phyloP scores from a whole-genome alignment of 1,284 basidiomycete species.

The Irpex rosettiformis region DNA sequence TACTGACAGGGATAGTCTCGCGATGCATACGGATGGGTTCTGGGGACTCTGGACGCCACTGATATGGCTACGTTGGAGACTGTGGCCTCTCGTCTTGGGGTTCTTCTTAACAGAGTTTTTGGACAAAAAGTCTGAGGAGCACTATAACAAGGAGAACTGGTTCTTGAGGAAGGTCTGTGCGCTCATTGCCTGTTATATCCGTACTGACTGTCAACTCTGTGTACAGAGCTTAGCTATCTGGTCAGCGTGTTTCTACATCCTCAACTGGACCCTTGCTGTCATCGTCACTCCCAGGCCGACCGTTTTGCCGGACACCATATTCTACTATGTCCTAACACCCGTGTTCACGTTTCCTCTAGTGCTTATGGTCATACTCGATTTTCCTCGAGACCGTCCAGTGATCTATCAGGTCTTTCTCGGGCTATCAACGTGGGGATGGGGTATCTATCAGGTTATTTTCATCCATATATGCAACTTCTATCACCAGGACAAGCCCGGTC shows the following conservation, averaged over 20 bases:
- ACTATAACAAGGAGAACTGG: conserved; percentile 54
- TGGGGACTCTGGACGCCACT: conserved; percentile 29
- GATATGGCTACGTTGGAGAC: conserved; percentile 37
- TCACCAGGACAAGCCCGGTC: conserved; percentile 20
- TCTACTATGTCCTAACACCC: conserved; percentile 56
- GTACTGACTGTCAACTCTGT: neutral
- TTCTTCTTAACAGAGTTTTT: conserved; percentile 58
- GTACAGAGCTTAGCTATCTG: conserved; percentile 54
- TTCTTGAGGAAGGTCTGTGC: conserved; percentile 42
- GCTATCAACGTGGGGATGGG: conserved; percentile 56
- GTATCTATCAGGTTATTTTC: conserved; percentile 46
- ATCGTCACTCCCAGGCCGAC: conserved; percentile 48
- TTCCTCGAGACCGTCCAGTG: conserved; percentile 53
- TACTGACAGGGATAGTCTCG: conserved; percentile 28
- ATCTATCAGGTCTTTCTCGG: conserved; percentile 59
- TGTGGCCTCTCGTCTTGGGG: conserved; percentile 37
- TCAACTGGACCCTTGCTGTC: conserved; percentile 67
- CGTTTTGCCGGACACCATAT: conserved; percentile 51
- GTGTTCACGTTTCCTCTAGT: conserved; percentile 37
- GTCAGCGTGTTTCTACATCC: conserved; percentile 61
- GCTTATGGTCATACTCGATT: conserved; percentile 65
- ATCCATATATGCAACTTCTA: conserved; percentile 63
- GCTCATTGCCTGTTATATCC: neutral
- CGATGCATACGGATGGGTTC: conserved; percentile 27
- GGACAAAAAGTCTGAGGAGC: conserved; percentile 54